Evolutionary conservation across 306 rosid genomes (phyloP), one percentile per base, ranked within the genome.

Genomic region (Prinsepia uniflora): DNA sequence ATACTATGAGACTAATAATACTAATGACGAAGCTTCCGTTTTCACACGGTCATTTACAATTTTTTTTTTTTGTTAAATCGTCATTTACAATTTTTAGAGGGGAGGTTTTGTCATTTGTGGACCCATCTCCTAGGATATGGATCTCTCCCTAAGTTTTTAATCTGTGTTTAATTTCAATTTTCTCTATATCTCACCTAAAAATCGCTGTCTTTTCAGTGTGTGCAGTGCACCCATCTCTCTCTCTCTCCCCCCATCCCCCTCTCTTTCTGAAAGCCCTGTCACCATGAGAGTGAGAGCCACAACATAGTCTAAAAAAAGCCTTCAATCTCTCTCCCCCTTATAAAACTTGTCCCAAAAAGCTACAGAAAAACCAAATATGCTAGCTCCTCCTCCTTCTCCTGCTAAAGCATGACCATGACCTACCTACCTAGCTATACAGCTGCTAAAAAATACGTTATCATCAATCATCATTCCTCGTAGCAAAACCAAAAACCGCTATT

Each of bases 271-370:
- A 78, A 75, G 85, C 68, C 80, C 87, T 86, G 92, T 79, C 98
- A 83, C 78, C 96, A 88, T 92, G 88, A 90, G 90, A 88, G 91
- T 92, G 92, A 90, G 96, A 90, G 92, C 92, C 92, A 81, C 79
- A 78, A 81, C 82, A 70, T 65, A 65, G 73, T 71, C 84, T 64
- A 40, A 43, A 63, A 30, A 30, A 30, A 30, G 36, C 36, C 36
- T 30, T 30, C 36, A 30, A 30, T 20, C 68, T 67, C 74, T 73
- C 74, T n/a, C 63, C 24, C 70, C 19, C 66, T 54, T 42, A 62
- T 58, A 70, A 77, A 75, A 70, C 79, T 79, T 70, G 57, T 55
- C 36, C 63, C 30, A 50, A 70, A 12, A 45, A 61, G 45, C 47
- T 5, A 72, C 24, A 57, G 55, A 30, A 30, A 30, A 30, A 30